Evolutionary conservation across 164 flowering plant genomes (phyloP), one percentile per base, ranked within the genome.

Genomic region (Kalanchoe fedtschenkoi): DNA sequence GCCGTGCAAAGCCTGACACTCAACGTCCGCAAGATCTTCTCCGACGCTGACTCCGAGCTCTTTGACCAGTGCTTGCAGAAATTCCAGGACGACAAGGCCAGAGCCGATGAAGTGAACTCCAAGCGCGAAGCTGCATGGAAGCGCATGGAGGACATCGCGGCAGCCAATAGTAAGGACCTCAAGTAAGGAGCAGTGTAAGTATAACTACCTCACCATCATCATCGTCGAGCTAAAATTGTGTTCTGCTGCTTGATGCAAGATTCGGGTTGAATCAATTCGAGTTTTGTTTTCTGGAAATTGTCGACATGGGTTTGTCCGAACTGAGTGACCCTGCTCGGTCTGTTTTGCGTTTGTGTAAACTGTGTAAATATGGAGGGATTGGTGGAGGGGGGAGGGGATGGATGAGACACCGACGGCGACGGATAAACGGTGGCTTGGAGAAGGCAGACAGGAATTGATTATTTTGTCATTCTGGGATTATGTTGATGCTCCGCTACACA

Each of bases 1-100:
- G 91, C 89, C 3, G 95, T 88, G 14, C 84, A 73, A 55, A 83
- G 85, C 78, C 75, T 87, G 72, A 87, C 95, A 6, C 56, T 77
- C 17, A 85, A 83, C 64, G 88, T 87, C 34, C 81, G 89, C 30
- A 88, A 82, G 71, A 83, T 88, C 55, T 85, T 85, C 75, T 78
- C 86, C 22, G 95, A 88, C 44, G 63, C 64, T 28, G 89, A 88
- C 61, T 74, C 80, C 15, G 89, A 82, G 63, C 81, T 88, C 26
- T 83, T 76, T 66, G 84, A 80, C 60, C 87, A 83, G 61, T 85
- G 95, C 68, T 68, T 79, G 72, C 70, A 26, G 46, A 82, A 81
- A 69, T 85, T 80, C 68, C 79, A 78, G 68, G 89, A 88, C 66
- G 85, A 81, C 41, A 81, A 85, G 70, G 74, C 69, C 3, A 73